Base-by-base conservation (phyloP, 768 basidiomycete genomes). In the Nidula microcarpa region DNA sequence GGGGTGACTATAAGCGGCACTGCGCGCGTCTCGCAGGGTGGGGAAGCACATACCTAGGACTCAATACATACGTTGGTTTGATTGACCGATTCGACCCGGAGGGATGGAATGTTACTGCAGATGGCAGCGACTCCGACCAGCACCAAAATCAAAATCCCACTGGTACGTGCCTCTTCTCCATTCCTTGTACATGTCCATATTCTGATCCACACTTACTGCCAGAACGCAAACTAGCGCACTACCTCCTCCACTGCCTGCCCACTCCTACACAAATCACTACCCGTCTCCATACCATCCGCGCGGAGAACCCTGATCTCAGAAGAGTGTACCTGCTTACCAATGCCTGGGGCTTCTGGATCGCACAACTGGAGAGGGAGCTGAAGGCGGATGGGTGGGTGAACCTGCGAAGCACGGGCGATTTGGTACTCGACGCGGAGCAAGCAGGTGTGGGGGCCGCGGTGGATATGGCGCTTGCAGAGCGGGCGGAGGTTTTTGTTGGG, bases 391-490 rank as follows among this genome's bases (percentile, higher is more conserved):
- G 81, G 2, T 85, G 82, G 82, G 63, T 69, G 7, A 73, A 76
- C 36, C 62, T 82, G 43, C 68, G 65, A 51, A 77, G 71, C 8
- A 78, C 73, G 10, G 49, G 53, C 1, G 63, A 67, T 48, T 54
- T 66, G 6, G 17, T 7, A 16, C 62, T 85, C 17, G 78, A 76
- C 52, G 54, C 66, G 33, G 75, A 73, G 47, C 81, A 84, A 60
- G 63, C 58, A 11, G 64, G 78, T 13, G 78, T 84, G 3, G 69
- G 68, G 23, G 76, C 77, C 62, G 81, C 80, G 1, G 74, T 84
- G 39, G 83, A 85, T 60, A 84, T 85, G 82, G 79, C 75, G 9
- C 73, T 85, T 23, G 84, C 79, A 1, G 74, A 79, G 60, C 67
- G 70, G 47, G 81, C 81, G 1, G 78, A 84, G 58, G 78, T 83